These are phyloP conservation scores for Neoboletus brunneissimus DNA, from an alignment of 768 basidiomycete species.

Conservation along the genomic window DNA sequence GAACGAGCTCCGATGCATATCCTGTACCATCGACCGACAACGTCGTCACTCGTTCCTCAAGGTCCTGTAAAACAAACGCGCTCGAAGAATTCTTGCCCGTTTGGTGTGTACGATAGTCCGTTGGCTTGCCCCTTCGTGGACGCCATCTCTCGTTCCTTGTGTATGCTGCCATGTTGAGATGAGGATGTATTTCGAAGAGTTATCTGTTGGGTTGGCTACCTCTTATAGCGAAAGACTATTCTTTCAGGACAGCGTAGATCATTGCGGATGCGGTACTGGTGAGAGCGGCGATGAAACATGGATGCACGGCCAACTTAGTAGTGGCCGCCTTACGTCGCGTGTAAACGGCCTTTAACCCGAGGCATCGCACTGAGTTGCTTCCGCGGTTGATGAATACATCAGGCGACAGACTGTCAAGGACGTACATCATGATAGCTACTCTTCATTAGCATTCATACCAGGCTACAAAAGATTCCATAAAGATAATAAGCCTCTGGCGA, in stretches of 20 bases:
- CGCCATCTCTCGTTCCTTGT: conserved; percentile 5
- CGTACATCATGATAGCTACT: conserved; percentile 1
- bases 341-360: background rate
- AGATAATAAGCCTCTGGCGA: conserved; percentile 17
- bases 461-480: conserved; percentile 22
- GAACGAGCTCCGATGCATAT: conserved; percentile 24
- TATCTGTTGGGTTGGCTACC: background rate
- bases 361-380: background rate
- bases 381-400: background rate
- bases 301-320: too few relatives aligned
- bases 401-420: background rate
- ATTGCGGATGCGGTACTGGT: background rate
- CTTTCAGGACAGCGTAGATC: conserved; percentile 13
- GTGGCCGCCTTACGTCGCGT: background rate
- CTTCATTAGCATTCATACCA: conserved; percentile 1
- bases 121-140: conserved; percentile 15
- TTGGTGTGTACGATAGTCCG: background rate
- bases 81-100: background rate
- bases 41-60: conserved; percentile 16
- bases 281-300: background rate
- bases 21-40: conserved; percentile 9
- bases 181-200: background rate
- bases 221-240: background rate
- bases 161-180: conserved; percentile 19
- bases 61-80: conserved; percentile 25